phyloP scores from a whole-genome alignment of 2,329 filamentous ascomycete genomes.

The Byssochlamys sp. region DNA sequence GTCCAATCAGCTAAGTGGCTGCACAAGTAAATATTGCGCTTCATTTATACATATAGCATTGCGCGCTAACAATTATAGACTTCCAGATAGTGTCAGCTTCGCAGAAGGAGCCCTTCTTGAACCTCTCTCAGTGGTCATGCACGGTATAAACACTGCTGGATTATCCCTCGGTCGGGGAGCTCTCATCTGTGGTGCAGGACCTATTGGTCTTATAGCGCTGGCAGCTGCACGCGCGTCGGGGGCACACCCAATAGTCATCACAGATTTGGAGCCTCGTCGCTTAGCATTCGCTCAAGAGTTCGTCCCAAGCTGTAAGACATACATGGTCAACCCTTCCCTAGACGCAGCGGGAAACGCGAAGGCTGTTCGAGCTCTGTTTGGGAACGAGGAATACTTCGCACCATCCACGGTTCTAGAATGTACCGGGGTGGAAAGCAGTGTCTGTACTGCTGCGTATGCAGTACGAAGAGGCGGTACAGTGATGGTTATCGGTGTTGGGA shows the following conservation, averaged over 20 bases:
- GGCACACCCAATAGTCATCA: slow-evolving; percentile 55
- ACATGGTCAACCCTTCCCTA: slow-evolving; percentile 41
- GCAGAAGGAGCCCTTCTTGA: slow-evolving; percentile 55
- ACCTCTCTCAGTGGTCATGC: slow-evolving; percentile 54
- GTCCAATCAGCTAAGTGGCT: slow-evolving; percentile 53
- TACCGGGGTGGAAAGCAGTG: slow-evolving; percentile 56
- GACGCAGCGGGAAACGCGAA: slow-evolving; percentile 43
- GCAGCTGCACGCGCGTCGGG: slow-evolving; percentile 52
- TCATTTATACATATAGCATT: neutral
- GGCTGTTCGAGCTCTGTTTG: slow-evolving; percentile 47
- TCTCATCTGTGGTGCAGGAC: slow-evolving; percentile 54
- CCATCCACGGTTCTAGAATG: slow-evolving; percentile 55
- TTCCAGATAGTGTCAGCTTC: slow-evolving; percentile 49
- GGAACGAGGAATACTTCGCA: slow-evolving; percentile 45
- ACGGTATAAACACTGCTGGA: slow-evolving; percentile 47
- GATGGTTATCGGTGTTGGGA: slow-evolving; percentile 57
- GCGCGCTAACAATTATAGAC: slow-evolving; percentile 13
- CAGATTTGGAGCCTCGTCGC: slow-evolving; percentile 49
- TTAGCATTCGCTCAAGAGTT: slow-evolving; percentile 51
- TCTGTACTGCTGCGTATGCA: slow-evolving; percentile 49
- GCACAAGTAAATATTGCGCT: slow-evolving; percentile 27
- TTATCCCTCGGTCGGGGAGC: slow-evolving; percentile 47
- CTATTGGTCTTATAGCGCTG: slow-evolving; percentile 52
- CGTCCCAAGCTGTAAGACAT: slow-evolving; percentile 46
- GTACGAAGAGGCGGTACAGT: slow-evolving; percentile 51